A percentile compares a stretch with the other conserved stretches of the same genome.
These are phyloP conservation scores for Chaetomiaceae sp. DNA, from an alignment of 2,329 filamentous ascomycete species.

Conservation along the genomic window DNA sequence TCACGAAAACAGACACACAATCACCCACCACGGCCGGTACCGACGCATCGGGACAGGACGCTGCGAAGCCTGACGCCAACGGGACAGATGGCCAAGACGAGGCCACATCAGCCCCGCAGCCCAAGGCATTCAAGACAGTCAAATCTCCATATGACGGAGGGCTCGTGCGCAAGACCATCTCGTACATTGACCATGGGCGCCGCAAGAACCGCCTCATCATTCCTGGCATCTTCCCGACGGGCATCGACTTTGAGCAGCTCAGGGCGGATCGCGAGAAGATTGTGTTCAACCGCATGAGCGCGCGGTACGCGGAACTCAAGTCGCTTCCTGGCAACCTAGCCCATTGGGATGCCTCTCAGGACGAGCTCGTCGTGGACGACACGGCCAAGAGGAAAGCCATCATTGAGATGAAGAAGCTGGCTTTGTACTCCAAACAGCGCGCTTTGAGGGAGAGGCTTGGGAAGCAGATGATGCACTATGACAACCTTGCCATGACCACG, in stretches of 20 bases:
- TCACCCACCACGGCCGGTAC: slow-evolving; percentile 33
- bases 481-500: slow-evolving; percentile 95
- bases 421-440: slow-evolving; percentile 82
- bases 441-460: slow-evolving; percentile 81
- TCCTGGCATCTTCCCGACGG: slow-evolving; percentile 82
- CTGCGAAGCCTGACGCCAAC: slow-evolving; percentile 33
- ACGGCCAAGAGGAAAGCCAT: slow-evolving; percentile 81
- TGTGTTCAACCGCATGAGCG: slow-evolving; percentile 83
- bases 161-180: slow-evolving; percentile 57
- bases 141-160: slow-evolving; percentile 64
- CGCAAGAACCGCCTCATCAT: slow-evolving; percentile 75
- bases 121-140: slow-evolving; percentile 62
- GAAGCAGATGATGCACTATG: slow-evolving; percentile 88
- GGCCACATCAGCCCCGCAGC: slow-evolving; percentile 14
- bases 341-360: slow-evolving; percentile 76
- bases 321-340: slow-evolving; percentile 79
- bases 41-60: slow-evolving; percentile 29
- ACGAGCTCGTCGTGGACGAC: slow-evolving; percentile 66
- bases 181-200: slow-evolving; percentile 72
- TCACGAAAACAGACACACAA: slow-evolving; percentile 43
- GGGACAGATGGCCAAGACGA: slow-evolving; percentile 36
- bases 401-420: slow-evolving; percentile 92
- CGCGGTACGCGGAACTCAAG: slow-evolving; percentile 80
- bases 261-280: slow-evolving; percentile 83
- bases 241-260: slow-evolving; percentile 80